Conservation (phyloP, 495 filamentous ascomycete species). For the Aspergillus campestris region DNA sequence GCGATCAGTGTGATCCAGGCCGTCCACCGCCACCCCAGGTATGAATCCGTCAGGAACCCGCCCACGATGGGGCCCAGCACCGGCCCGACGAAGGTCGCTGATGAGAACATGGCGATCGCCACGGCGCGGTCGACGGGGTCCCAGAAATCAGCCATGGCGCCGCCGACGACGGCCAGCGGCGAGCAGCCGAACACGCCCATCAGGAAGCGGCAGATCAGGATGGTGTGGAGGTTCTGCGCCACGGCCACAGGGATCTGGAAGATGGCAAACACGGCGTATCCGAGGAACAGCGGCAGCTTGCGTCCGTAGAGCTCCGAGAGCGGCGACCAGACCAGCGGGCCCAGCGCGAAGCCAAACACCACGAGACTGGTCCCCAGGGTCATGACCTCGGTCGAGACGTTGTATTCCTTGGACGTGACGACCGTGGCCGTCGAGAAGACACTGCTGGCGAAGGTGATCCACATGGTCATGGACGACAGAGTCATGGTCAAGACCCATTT, state of each 20-base stretch:
- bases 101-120: slow-evolving; percentile 49
- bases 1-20: slow-evolving; percentile 57
- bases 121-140: slow-evolving; percentile 50
- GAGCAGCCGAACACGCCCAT: slow-evolving; percentile 55
- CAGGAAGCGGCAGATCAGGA: slow-evolving; percentile 55
- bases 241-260: slow-evolving; percentile 56
- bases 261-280: slow-evolving; percentile 47
- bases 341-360: slow-evolving; percentile 47
- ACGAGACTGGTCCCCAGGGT: slow-evolving; percentile 48
- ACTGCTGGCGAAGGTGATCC: slow-evolving; percentile 50
- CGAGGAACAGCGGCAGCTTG: slow-evolving; percentile 46
- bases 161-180: slow-evolving; percentile 53
- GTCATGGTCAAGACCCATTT: slow-evolving; percentile 69
- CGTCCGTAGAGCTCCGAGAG: slow-evolving; percentile 52
- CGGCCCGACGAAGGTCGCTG: slow-evolving; percentile 48
- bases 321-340: slow-evolving; percentile 48
- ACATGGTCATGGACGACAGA: slow-evolving; percentile 48
- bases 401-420: slow-evolving; percentile 40
- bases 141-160: slow-evolving; percentile 55
- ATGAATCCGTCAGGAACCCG: slow-evolving; percentile 47
- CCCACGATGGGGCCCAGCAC: slow-evolving; percentile 39
- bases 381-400: slow-evolving; percentile 47
- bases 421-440: slow-evolving; percentile 50
- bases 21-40: slow-evolving; percentile 58
- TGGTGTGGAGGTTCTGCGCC: slow-evolving; percentile 47